Percentiles rank a stretch among this genome's conserved stretches.
Evolutionary conservation across 352 stramenopile species (phyloP).

Genomic region (Phytopythium oedochilum): DNA sequence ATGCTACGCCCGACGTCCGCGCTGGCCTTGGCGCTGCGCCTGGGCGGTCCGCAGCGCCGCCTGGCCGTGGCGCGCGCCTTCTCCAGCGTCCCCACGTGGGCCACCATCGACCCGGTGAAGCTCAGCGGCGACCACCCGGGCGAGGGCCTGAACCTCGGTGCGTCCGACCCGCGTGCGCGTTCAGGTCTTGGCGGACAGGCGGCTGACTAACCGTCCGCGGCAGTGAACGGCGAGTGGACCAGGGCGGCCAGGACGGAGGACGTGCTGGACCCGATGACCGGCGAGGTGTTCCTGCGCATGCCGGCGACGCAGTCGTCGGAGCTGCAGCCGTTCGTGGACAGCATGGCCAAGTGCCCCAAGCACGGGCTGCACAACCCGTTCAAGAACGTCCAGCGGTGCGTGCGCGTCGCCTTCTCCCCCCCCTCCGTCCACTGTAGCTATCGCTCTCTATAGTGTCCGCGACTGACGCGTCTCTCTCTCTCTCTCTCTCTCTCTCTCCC

Average conservation of each 20-base stretch:
- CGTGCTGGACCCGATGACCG: constrained; percentile 94
- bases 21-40: constrained; percentile 10
- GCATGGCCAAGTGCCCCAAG: constrained; percentile 92
- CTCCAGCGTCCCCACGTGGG: constrained; percentile 85
- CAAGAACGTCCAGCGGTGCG: constrained; percentile 96
- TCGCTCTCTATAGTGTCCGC: too few relatives aligned
- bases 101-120: constrained; percentile 85
- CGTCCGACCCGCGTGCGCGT: too few relatives aligned
- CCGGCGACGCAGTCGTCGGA: constrained; percentile 90
- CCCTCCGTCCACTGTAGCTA: too few relatives aligned
- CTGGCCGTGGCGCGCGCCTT: constrained; percentile 29
- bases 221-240: constrained; percentile 90
- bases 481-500: too few relatives aligned
- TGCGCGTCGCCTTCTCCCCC: too few relatives aligned
- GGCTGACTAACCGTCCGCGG: constrained; percentile 8
- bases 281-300: constrained; percentile 92
- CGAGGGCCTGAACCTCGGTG: constrained; percentile 85
- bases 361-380: constrained; percentile 98
- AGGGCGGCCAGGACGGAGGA: constrained; percentile 58
- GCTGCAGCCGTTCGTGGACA: constrained; percentile 91
- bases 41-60: constrained; percentile 11
- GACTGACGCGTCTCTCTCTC: too few relatives aligned
- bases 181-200: too few relatives aligned
- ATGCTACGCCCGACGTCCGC: constrained; percentile 20
- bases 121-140: constrained; percentile 77